These are phyloP conservation scores for Serendipita sp. DNA, from an alignment of 1,284 basidiomycete genomes.

Conservation along the genomic window DNA sequence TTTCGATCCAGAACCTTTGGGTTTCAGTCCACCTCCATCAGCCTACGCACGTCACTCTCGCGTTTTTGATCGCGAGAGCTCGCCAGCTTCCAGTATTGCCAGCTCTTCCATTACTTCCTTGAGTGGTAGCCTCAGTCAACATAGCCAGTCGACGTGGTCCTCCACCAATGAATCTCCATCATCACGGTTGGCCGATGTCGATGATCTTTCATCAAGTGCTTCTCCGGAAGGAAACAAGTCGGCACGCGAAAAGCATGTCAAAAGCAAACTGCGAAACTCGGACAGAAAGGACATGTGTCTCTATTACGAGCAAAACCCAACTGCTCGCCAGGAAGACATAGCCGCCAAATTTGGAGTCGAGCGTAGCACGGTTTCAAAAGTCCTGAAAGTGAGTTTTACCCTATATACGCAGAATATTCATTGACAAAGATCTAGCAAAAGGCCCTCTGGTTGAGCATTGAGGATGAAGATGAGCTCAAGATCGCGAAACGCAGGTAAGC, in stretches of 20 bases:
- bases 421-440: slow-evolving; percentile 31
- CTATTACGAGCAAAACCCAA: slow-evolving; percentile 47
- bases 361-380: slow-evolving; percentile 87
- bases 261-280: slow-evolving; percentile 55
- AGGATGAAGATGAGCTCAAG: slow-evolving; percentile 38
- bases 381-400: slow-evolving; percentile 40
- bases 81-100: not conserved
- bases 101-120: not conserved
- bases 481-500: slow-evolving; percentile 52
- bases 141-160: slow-evolving; percentile 1
- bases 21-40: not conserved
- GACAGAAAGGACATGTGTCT: slow-evolving; percentile 69
- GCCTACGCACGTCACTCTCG: not conserved
- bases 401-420: not conserved
- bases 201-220: not conserved
- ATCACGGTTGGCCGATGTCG: not conserved
- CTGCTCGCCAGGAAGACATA: slow-evolving; percentile 67
- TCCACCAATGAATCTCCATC: not conserved
- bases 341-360: slow-evolving; percentile 65
- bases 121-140: not conserved
- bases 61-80: not conserved
- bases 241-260: slow-evolving; percentile 18
- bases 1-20: not conserved
- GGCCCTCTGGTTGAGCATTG: slow-evolving; percentile 62
- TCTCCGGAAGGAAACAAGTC: not conserved